Percentiles rank a stretch among this genome's conserved stretches.
phyloP scores from a whole-genome alignment of 306 rosid genomes.

The Cajanus cajan region DNA sequence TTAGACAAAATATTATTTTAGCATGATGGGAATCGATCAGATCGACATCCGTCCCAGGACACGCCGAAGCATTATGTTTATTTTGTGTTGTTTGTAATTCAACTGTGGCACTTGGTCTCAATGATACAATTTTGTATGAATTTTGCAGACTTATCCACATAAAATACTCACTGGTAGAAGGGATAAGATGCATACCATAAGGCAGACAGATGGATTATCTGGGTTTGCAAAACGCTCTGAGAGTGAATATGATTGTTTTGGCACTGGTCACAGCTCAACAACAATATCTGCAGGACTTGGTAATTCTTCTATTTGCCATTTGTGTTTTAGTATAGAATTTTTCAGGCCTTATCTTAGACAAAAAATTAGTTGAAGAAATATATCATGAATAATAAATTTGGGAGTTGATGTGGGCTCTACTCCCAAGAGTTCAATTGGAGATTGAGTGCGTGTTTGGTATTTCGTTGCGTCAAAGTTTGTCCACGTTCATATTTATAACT shows the following conservation, averaged over 20 bases:
- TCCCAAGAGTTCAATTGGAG: neutral
- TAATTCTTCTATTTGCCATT: conserved; percentile 33
- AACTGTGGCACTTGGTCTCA: neutral
- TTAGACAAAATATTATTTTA: too few relatives aligned
- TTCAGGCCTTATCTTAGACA: neutral
- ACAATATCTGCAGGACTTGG: conserved; percentile 96
- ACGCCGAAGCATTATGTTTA: too few relatives aligned
- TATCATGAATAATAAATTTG: neutral
- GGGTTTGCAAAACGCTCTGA: conserved; percentile 89
- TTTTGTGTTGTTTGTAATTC: neutral
- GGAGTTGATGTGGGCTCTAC: neutral
- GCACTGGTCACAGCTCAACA: conserved; percentile 96
- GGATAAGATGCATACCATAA: conserved; percentile 74
- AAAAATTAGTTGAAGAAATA: neutral
- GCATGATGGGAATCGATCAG: too few relatives aligned
- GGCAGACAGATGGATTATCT: conserved; percentile 80
- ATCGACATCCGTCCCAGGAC: too few relatives aligned
- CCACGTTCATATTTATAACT: too few relatives aligned
- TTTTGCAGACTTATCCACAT: conserved; percentile 79
- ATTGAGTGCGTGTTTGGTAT: neutral
- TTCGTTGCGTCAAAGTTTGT: too few relatives aligned
- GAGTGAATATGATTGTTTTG: conserved; percentile 88
- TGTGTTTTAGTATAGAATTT: neutral
- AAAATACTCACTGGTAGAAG: conserved; percentile 96
- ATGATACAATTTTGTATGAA: conserved; percentile 8